These are phyloP conservation scores for Xylariaceae sp. DNA, from an alignment of 2,329 filamentous ascomycete species.

Conservation along the genomic window DNA sequence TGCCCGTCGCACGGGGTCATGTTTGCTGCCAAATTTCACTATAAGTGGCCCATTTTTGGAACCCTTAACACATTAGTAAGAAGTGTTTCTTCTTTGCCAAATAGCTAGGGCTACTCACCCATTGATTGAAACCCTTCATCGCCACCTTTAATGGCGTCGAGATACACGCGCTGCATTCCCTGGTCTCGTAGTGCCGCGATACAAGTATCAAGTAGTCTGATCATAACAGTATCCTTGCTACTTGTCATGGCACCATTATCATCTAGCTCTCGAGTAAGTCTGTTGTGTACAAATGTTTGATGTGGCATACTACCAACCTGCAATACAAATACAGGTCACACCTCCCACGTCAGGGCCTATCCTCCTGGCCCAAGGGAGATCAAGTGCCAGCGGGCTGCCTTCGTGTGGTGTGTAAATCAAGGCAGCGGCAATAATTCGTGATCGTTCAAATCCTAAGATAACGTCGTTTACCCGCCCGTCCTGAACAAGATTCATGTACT, in stretches of 20 bases:
- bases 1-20: conserved; percentile 29
- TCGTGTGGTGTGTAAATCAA: conserved; percentile 58
- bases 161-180: conserved; percentile 60
- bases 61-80: conserved; percentile 49
- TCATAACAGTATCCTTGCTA: conserved; percentile 56
- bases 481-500: conserved; percentile 59
- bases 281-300: conserved; percentile 2
- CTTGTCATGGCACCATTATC: conserved; percentile 50
- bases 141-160: conserved; percentile 60
- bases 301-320: conserved; percentile 49
- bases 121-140: conserved; percentile 57
- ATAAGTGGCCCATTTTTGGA: conserved; percentile 64
- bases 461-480: conserved; percentile 58
- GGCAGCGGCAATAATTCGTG: conserved; percentile 57
- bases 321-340: conserved; percentile 65
- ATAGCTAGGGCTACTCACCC: conserved; percentile 48
- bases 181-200: conserved; percentile 52
- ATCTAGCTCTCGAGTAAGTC: conserved; percentile 43
- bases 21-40: conserved; percentile 58
- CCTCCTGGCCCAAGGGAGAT: conserved; percentile 61
- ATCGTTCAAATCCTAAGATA: conserved; percentile 57
- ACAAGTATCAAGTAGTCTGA: conserved; percentile 60
- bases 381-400: conserved; percentile 53
- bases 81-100: background rate
- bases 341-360: conserved; percentile 61